These are phyloP conservation scores for Globisporangium echinulatum DNA, from an alignment of 352 stramenopile species.

Conservation along the genomic window DNA sequence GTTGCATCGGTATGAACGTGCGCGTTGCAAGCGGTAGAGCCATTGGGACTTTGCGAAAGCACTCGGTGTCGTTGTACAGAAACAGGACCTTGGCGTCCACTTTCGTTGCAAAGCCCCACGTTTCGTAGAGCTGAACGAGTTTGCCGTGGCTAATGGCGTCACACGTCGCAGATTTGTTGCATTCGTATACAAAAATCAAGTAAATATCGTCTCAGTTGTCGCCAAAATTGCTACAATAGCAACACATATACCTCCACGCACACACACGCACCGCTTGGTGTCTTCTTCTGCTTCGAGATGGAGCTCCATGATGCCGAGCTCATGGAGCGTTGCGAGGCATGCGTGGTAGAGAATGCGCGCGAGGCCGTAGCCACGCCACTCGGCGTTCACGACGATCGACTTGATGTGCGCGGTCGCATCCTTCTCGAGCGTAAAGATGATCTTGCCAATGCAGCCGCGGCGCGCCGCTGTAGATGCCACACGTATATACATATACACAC, in stretches of 20 bases:
- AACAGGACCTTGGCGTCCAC: constrained; percentile 61
- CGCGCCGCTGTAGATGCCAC: constrained; percentile 20
- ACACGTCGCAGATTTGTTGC: too few species aligned
- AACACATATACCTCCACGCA: too few species aligned
- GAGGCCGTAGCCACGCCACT: constrained; percentile 64
- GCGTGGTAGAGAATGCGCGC: constrained; percentile 75
- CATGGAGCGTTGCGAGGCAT: constrained; percentile 51
- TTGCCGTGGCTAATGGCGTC: constrained; percentile 21
- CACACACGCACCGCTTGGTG: constrained; percentile 21
- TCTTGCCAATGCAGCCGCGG: constrained; percentile 64
- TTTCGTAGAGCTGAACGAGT: constrained; percentile 64
- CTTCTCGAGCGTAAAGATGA: constrained; percentile 76
- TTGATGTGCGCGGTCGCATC: constrained; percentile 62
- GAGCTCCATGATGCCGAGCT: constrained; percentile 45
- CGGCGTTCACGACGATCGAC: constrained; percentile 59
- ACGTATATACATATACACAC: too few species aligned
- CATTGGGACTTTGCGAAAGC: constrained; percentile 84
- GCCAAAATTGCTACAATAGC: too few species aligned
- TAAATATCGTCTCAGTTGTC: too few species aligned
- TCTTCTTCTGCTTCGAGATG: constrained; percentile 67
- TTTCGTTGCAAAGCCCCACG: constrained; percentile 58
- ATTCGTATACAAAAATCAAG: too few species aligned
- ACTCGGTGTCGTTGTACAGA: constrained; percentile 81
- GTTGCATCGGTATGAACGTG: constrained; percentile 33
- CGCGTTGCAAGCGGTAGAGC: constrained; percentile 31